Base-by-base conservation (phyloP, 129 eudicot genomes). In the Flaveria sonorensis region DNA sequence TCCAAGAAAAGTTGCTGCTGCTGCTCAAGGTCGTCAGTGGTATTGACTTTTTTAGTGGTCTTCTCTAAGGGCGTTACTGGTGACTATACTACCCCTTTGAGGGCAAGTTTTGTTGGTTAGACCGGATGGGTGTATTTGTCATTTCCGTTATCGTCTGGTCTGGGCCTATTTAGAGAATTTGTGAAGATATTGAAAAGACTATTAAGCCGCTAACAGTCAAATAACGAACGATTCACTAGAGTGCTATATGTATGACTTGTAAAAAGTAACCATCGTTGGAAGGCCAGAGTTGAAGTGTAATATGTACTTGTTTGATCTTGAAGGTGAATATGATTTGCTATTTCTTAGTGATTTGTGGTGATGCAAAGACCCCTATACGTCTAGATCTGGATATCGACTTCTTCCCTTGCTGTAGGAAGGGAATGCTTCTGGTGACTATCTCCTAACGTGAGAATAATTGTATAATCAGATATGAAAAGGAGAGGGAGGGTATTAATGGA, bases 1-100 rank as follows among this genome's bases (percentile, higher is more conserved):
- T 43, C 92, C 93, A 10, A 84, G 99, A 61, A 94, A 94, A 86
- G 87, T 89, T 47, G 86, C 96, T 52, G 92, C 98, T 69, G 97
- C 96, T 36, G 98, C 87, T 42, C 62, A 86, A 0, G 96, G 92
- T 39, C 84, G 80, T 79, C 92, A 89, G 47, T 94, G 99, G 99
- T 94, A 91, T 73, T 94, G 77, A 88, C 78, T 18, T 66, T 14
- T 26, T 71, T 30, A 47, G 14, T 10, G 1, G 14, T 13, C 45
- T 4, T 32, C 39, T 50, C 6, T 53, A 18, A 53, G 61, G 61
- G 61, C 61, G 19, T 53, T 53, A 21, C 61, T 21, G 61, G 23
- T 53, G 61, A 53, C 61, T 19, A 53, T n/a, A 18, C 61, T 53
- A 53, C 24, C 61, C 7, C 26, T 18, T 19, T 8, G 61, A 53